A percentile compares a stretch with the other conserved stretches of the same genome.
phyloP scores from a whole-genome alignment of 2,329 filamentous ascomycete species.

The Corinectria fuckeliana region DNA sequence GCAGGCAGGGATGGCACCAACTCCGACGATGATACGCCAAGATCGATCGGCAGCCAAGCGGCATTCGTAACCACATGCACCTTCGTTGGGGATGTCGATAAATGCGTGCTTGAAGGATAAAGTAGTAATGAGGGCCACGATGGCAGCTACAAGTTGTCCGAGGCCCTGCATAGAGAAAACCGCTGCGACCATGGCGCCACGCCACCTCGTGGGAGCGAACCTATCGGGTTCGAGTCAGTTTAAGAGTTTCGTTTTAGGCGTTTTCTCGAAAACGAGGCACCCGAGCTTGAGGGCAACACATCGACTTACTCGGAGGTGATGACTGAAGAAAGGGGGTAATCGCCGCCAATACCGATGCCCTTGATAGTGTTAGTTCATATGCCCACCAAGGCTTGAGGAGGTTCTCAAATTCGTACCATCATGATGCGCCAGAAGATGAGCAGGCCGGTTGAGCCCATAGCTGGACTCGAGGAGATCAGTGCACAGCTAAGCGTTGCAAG shows the following conservation, averaged over 20 bases:
- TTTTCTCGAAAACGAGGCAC: conserved; percentile 16
- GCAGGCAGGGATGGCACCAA: conserved; percentile 78
- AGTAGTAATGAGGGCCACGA: conserved; percentile 74
- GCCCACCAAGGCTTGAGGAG: not conserved
- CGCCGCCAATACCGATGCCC: conserved; percentile 79
- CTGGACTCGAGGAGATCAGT: conserved; percentile 65
- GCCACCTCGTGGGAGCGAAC: conserved; percentile 82
- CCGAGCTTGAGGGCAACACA: conserved; percentile 16
- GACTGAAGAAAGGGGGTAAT: conserved; percentile 81
- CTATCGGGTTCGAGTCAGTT: conserved; percentile 44
- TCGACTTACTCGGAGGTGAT: conserved; percentile 75
- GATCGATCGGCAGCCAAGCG: conserved; percentile 76
- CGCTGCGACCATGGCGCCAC: conserved; percentile 82
- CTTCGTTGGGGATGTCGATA: conserved; percentile 47
- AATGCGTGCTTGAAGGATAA: conserved; percentile 65
- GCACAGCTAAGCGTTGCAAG: conserved; percentile 72
- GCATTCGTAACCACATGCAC: conserved; percentile 66
- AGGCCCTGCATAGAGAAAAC: conserved; percentile 88
- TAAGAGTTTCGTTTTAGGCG: not conserved
- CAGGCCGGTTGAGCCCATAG: conserved; percentile 64
- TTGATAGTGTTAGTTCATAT: conserved; percentile 30
- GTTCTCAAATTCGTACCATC: conserved; percentile 59
- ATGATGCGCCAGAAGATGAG: conserved; percentile 79
- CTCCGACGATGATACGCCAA: conserved; percentile 82
- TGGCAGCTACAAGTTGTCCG: conserved; percentile 75